phyloP scores from a whole-genome alignment of 2,329 filamentous ascomycete species.

The Aureobasidium sp. region DNA sequence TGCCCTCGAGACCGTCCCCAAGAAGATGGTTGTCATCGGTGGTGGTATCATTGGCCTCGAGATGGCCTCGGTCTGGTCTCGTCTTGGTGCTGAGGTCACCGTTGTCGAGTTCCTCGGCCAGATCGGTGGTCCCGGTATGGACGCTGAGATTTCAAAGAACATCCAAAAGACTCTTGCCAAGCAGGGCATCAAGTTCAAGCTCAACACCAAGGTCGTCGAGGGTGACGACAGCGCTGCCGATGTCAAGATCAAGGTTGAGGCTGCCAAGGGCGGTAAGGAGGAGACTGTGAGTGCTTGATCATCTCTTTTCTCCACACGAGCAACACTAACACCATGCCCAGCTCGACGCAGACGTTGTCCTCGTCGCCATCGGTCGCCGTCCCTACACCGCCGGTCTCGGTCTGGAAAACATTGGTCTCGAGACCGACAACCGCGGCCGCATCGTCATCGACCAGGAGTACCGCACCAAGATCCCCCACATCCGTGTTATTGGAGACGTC shows the following conservation, averaged over 20 bases:
- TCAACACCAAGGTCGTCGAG: constrained; percentile 85
- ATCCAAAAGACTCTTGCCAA: constrained; percentile 89
- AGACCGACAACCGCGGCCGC: constrained; percentile 86
- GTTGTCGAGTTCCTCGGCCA: constrained; percentile 94
- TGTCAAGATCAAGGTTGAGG: constrained; percentile 77
- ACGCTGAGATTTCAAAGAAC: constrained; percentile 82
- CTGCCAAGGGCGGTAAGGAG: constrained; percentile 91
- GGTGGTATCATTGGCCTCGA: constrained; percentile 98
- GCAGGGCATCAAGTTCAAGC: constrained; percentile 98
- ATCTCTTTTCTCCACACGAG: not conserved
- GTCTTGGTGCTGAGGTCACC: constrained; percentile 87
- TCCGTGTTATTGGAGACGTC: constrained; percentile 90
- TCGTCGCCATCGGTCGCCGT: constrained; percentile 91
- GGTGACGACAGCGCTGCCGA: constrained; percentile 72
- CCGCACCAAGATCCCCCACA: constrained; percentile 94
- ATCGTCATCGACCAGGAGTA: constrained; percentile 98
- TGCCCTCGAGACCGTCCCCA: constrained; percentile 78
- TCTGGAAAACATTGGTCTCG: constrained; percentile 86
- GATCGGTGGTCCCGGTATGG: constrained; percentile 98
- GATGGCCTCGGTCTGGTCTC: constrained; percentile 96
- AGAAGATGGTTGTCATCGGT: constrained; percentile 95
- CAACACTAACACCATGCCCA: constrained; percentile 30
- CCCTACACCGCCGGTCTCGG: constrained; percentile 89
- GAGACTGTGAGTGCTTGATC: constrained; percentile 60
- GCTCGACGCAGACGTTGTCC: constrained; percentile 90